Evolutionary conservation across 306 rosid genomes (phyloP).

Genomic region (Lathyrus tuberosus): DNA sequence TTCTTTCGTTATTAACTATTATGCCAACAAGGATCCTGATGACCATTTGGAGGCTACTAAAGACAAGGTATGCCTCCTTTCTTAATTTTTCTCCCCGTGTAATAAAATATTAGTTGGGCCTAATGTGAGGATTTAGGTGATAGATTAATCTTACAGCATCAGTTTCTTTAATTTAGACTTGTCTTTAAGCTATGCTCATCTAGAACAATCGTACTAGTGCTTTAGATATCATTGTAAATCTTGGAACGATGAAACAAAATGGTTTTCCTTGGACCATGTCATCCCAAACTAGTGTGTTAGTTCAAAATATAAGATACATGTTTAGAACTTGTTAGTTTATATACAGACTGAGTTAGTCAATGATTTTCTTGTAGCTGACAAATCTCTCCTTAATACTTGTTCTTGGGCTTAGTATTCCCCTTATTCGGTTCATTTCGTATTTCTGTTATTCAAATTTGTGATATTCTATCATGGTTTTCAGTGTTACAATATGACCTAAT

Average conservation of each 20-base stretch:
- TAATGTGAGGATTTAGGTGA: slow-evolving; percentile 35
- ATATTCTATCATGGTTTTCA: slow-evolving; percentile 32
- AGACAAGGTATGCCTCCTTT: slow-evolving; percentile 66
- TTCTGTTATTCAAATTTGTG: slow-evolving; percentile 35
- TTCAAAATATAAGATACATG: slow-evolving; percentile 22
- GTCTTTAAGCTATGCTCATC: slow-evolving; percentile 31
- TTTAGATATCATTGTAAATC: slow-evolving; percentile 4
- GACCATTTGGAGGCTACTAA: slow-evolving; percentile 77
- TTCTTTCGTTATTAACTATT: slow-evolving; percentile 90
- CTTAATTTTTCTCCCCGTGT: slow-evolving; percentile 29
- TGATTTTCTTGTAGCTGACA: slow-evolving; percentile 34
- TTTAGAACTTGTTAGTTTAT: slow-evolving; percentile 23
- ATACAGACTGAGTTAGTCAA: slow-evolving; percentile 6
- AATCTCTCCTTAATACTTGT: slow-evolving; percentile 24
- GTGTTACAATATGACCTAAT: slow-evolving; percentile 50
- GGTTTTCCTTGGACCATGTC: slow-evolving; percentile 30
- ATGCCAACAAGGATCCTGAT: slow-evolving; percentile 87
- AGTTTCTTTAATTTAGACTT: slow-evolving; percentile 32
- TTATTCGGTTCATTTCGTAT: not conserved
- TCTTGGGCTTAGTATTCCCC: slow-evolving; percentile 30
- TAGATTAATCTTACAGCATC: slow-evolving; percentile 19
- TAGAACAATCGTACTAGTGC: slow-evolving; percentile 21
- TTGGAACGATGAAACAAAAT: slow-evolving; percentile 8
- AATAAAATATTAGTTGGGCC: slow-evolving; percentile 31
- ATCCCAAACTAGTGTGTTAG: slow-evolving; percentile 25